phyloP scores from a whole-genome alignment of 1,139 yeast genomes.

The Hansenula anomala region DNA sequence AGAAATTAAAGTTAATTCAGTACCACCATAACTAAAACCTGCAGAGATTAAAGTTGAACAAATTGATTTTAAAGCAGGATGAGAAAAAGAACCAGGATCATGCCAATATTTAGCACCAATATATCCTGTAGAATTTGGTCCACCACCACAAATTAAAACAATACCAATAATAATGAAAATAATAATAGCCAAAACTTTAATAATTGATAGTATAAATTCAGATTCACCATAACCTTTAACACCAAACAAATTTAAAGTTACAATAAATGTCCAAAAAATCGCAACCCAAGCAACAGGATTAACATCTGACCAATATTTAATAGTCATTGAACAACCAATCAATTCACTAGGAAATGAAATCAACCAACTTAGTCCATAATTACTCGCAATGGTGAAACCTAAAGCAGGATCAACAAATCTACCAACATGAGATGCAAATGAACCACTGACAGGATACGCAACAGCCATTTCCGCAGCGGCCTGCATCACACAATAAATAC shows the following conservation, averaged over 20 bases:
- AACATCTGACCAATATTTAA: conserved; percentile 69
- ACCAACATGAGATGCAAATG: conserved; percentile 51
- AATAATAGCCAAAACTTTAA: conserved; percentile 53
- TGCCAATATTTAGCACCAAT: conserved; percentile 70
- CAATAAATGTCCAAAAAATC: conserved; percentile 45
- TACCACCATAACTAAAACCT: conserved; percentile 74
- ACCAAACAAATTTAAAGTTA: conserved; percentile 51
- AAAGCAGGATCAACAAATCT: conserved; percentile 67
- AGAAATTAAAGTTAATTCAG: conserved; percentile 68
- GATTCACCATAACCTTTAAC: conserved; percentile 67
- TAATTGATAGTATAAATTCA: conserved; percentile 49
- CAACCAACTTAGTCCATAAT: conserved; percentile 84
- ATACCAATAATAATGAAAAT: conserved; percentile 66
- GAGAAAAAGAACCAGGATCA: conserved; percentile 52
- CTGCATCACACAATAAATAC: conserved; percentile 64
- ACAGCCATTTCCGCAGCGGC: conserved; percentile 78
- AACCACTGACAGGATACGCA: conserved; percentile 65
- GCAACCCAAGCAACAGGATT: conserved; percentile 65
- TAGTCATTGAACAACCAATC: conserved; percentile 72
- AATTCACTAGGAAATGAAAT: conserved; percentile 80
- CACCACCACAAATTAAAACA: conserved; percentile 57
- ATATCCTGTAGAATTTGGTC: conserved; percentile 41
- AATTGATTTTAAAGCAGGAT: conserved; percentile 58
- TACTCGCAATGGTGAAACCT: conserved; percentile 80
- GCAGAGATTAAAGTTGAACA: conserved; percentile 62